Evolutionary conservation across 1,284 basidiomycete genomes (phyloP).

Genomic region (Ganoderma meredithae): DNA sequence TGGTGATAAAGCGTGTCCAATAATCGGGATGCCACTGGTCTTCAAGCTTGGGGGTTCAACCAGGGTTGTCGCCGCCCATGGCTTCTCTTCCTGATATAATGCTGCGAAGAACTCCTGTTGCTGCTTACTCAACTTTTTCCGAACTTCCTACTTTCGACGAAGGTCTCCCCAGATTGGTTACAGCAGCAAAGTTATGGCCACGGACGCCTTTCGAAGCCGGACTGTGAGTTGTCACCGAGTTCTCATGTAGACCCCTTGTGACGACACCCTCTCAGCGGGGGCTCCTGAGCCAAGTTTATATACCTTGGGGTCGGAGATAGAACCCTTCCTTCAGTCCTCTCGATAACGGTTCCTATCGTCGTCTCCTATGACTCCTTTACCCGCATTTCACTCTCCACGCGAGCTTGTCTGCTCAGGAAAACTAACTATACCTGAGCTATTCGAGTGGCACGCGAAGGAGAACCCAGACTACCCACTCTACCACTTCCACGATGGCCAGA

Average conservation of each 20-base stretch:
- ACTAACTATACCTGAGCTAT: slow-evolving; percentile 44
- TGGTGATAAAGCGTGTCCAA: not conserved
- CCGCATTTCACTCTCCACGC: slow-evolving; percentile 13
- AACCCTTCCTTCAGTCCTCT: not conserved
- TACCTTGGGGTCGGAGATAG: not conserved
- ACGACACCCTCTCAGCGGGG: not conserved
- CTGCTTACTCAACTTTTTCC: not conserved
- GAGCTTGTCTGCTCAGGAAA: slow-evolving; percentile 24
- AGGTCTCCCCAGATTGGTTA: not conserved
- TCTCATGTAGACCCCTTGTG: not conserved
- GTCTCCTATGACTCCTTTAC: not conserved
- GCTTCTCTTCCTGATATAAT: slow-evolving; percentile 1
- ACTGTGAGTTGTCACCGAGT: not conserved
- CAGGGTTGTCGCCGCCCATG: not conserved
- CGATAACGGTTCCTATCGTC: not conserved
- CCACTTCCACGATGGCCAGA: slow-evolving; percentile 32
- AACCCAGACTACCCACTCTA: slow-evolving; percentile 45
- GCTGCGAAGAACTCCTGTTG: not conserved
- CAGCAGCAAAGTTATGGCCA: not conserved
- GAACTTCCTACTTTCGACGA: not conserved
- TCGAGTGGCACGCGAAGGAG: slow-evolving; percentile 44
- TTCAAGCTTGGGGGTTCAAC: not conserved
- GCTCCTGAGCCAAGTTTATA: not conserved
- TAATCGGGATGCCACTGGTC: not conserved
- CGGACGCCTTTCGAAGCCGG: not conserved